phyloP scores from a whole-genome alignment of 1,284 basidiomycete species.

The Apiotrichum veenhuisii region DNA sequence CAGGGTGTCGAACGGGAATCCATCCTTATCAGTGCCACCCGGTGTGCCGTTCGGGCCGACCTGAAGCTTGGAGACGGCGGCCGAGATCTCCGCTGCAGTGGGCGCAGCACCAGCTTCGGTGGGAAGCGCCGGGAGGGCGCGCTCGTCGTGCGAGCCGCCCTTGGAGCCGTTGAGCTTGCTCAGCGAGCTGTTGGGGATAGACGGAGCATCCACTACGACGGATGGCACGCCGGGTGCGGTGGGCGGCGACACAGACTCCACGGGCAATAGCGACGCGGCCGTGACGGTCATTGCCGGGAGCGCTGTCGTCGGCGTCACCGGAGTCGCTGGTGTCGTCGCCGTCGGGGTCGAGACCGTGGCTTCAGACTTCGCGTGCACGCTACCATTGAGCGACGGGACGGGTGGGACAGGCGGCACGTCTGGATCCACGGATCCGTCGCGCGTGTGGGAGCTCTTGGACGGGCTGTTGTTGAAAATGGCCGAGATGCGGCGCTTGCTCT shows the following conservation, averaged over 20 bases:
- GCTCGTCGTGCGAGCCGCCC: neutral
- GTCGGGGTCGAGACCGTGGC: neutral
- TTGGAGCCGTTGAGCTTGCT: neutral
- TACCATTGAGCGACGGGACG: neutral
- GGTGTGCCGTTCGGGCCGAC: neutral
- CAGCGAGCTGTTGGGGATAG: neutral
- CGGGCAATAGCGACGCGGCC: too few species aligned
- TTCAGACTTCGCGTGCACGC: neutral
- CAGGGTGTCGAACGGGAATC: neutral
- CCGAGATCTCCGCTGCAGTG: neutral
- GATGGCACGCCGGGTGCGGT: neutral
- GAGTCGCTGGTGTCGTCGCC: neutral
- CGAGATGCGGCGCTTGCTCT: conserved; percentile 35
- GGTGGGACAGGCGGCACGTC: conserved; percentile 1
- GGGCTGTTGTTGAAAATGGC: conserved; percentile 31
- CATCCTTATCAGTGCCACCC: neutral
- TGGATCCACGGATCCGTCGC: conserved; percentile 8
- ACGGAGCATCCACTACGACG: neutral
- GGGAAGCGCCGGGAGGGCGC: neutral
- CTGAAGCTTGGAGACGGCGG: conserved; percentile 1
- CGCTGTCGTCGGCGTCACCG: neutral
- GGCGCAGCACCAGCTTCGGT: neutral
- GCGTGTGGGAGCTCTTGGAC: neutral
- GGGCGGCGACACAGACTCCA: too few species aligned
- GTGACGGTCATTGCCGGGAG: too few species aligned